These are phyloP conservation scores for Annona cherimola DNA, from an alignment of 164 flowering plant genomes.

Conservation along the genomic window DNA sequence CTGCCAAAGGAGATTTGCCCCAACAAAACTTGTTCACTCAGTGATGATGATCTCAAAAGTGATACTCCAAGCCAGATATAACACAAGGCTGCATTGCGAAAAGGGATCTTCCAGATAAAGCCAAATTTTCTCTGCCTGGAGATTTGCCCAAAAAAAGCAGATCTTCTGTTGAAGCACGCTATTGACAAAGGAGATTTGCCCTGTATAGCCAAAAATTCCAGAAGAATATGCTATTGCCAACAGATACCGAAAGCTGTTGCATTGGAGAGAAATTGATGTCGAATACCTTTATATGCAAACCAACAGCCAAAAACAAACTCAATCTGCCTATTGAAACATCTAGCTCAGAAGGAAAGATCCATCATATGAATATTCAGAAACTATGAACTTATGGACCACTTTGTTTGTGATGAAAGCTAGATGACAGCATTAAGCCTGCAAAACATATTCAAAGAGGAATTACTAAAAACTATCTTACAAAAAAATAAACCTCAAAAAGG, in stretches of 20 bases:
- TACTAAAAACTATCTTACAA: neutral
- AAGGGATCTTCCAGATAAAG: slow-evolving; percentile 26
- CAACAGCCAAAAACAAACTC: neutral
- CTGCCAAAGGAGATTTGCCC: slow-evolving; percentile 31
- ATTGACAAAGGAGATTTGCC: slow-evolving; percentile 25
- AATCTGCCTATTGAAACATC: slow-evolving; percentile 8
- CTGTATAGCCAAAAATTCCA: neutral
- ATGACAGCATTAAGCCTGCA: slow-evolving; percentile 25
- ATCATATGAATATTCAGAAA: slow-evolving; percentile 2
- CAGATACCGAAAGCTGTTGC: slow-evolving; percentile 5
- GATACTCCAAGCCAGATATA: neutral
- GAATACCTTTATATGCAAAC: neutral
- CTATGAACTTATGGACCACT: neutral
- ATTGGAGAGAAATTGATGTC: neutral
- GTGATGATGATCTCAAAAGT: neutral
- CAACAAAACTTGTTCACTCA: slow-evolving; percentile 10
- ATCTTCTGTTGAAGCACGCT: neutral
- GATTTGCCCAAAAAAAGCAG: slow-evolving; percentile 8
- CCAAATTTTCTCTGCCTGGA: slow-evolving; percentile 10
- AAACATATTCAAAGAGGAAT: neutral
- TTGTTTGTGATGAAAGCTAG: neutral
- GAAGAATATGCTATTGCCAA: slow-evolving; percentile 5
- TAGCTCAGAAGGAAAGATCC: neutral
- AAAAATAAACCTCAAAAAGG: neutral
- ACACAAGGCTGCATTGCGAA: slow-evolving; percentile 16